Conservation (phyloP, 257 asterid species). For the Schizonepeta tenuifolia region DNA sequence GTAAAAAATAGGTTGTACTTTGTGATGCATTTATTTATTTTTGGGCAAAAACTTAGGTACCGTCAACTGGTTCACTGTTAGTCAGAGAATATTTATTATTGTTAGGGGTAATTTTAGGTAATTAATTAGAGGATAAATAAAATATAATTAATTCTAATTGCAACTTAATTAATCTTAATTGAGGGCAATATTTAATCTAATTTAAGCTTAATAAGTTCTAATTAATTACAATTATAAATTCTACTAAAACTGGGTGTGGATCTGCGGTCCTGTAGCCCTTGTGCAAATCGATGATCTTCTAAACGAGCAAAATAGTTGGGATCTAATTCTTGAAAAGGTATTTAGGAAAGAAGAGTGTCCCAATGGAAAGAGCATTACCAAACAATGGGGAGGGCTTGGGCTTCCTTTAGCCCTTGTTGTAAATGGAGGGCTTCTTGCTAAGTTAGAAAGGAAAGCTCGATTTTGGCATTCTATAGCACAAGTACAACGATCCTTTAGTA, state of each 20-base stretch:
- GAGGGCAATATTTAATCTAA: no score
- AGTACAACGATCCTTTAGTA: background rate
- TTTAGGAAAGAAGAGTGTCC: constrained; percentile 21
- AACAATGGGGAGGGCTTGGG: constrained; percentile 39
- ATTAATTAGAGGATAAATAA: no score
- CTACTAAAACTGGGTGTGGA: constrained; percentile 5
- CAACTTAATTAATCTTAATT: no score
- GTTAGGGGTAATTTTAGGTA: no score
- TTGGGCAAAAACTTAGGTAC: no score
- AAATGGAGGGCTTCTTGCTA: constrained; percentile 36
- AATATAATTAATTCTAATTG: no score
- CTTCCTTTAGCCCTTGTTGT: constrained; percentile 39
- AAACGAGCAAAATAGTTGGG: constrained; percentile 27
- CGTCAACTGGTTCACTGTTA: no score
- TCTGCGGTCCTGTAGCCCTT: constrained; percentile 22
- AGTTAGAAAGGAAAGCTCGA: constrained; percentile 18
- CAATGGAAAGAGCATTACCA: constrained; percentile 24
- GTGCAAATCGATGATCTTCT: constrained; percentile 21
- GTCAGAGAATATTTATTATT: no score
- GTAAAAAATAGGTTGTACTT: no score
- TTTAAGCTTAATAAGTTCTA: no score
- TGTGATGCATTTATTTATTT: no score
- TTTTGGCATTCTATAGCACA: constrained; percentile 31
- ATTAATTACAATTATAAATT: no score
- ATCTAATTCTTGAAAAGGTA: constrained; percentile 10